A percentile compares a stretch with the other conserved stretches of the same genome.
These are phyloP conservation scores for Lepiota venenata DNA, from an alignment of 768 basidiomycete genomes.

Conservation along the genomic window DNA sequence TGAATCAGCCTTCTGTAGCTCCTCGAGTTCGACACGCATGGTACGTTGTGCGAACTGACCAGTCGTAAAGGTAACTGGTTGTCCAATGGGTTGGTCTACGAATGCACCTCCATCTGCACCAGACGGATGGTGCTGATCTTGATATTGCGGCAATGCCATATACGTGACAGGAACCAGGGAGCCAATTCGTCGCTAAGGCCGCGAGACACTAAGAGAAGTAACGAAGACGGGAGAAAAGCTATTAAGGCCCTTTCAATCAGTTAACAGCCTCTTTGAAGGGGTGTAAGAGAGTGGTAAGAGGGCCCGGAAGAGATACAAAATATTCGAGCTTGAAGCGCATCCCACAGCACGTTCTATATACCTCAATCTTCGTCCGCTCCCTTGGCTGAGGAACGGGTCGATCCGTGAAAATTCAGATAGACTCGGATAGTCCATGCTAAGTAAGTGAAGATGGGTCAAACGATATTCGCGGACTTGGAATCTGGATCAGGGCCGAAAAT, in stretches of 20 bases:
- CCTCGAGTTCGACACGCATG: conserved; percentile 51
- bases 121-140: conserved; percentile 28
- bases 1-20: conserved; percentile 64
- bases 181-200: background rate
- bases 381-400: conserved; percentile 20
- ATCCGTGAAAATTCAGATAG: conserved; percentile 27
- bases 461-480: conserved; percentile 21
- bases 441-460: conserved; percentile 8
- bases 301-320: conserved; percentile 3
- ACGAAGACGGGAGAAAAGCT: background rate
- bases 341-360: conserved; percentile 12
- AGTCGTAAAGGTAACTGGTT: conserved; percentile 41
- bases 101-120: conserved; percentile 17
- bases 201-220: conserved; percentile 4
- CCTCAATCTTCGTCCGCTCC: conserved; percentile 7
- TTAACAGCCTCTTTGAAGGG: background rate
- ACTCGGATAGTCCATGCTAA: conserved; percentile 19
- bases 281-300: background rate
- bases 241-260: background rate
- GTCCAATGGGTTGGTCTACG: conserved; percentile 23
- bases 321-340: background rate
- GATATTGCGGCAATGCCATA: conserved; percentile 9
- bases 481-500: conserved; percentile 21
- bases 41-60: conserved; percentile 51
- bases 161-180: conserved; percentile 2